Base-by-base conservation (phyloP, 352 stramenopile genomes). In the Globisporangium radiosum region DNA sequence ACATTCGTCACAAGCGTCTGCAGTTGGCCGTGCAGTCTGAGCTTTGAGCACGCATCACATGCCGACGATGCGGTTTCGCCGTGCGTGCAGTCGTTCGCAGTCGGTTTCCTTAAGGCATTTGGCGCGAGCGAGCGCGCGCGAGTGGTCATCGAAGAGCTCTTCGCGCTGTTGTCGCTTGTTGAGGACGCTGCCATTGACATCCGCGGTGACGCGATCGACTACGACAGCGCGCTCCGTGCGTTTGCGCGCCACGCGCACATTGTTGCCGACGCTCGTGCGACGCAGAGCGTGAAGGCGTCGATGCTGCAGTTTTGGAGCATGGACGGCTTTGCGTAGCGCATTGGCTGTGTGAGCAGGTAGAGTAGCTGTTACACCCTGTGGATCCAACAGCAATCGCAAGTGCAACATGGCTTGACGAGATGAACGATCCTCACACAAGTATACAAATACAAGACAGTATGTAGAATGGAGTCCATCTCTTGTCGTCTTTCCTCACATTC, bases 231-330 rank as follows among this genome's bases (percentile, higher is more conserved):
- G 48, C 52, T 65, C 13, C 59, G 53, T 38, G 47, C 25, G 14
- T 37, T 44, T 9, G 37, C 40, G 25, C 59, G 48, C 6, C 52
- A 56, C 7, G 47, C 43, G 14, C 53, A 59, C 25, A 5, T 65
- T 8, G 14, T 44, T 37, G 39, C 45, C 59, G 39, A 45, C 19
- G 19, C 10, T 2, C 52, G 54, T 8, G 45, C 49, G 5, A 50
- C 52, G 17, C 6, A 40, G n/a, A 52, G 45, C 49, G 8, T 51
- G 38, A 56, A 60, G 47, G 43, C 44, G 5, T 50, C 59, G 5
- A 44, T 64, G 42, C n/a, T 60, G 40, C 60, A 52, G 13, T 66
- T 57, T 40, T 66, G 60, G 47, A 66, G 60, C 8, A 15, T 54
- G 37, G 54, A 55, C 19, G 51, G 57, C 8, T 47, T 57, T 25